A percentile compares a stretch with the other conserved stretches of the same genome.
Evolutionary conservation across 2,329 filamentous ascomycete species (phyloP).

Genomic region (Penicillium crustosum): DNA sequence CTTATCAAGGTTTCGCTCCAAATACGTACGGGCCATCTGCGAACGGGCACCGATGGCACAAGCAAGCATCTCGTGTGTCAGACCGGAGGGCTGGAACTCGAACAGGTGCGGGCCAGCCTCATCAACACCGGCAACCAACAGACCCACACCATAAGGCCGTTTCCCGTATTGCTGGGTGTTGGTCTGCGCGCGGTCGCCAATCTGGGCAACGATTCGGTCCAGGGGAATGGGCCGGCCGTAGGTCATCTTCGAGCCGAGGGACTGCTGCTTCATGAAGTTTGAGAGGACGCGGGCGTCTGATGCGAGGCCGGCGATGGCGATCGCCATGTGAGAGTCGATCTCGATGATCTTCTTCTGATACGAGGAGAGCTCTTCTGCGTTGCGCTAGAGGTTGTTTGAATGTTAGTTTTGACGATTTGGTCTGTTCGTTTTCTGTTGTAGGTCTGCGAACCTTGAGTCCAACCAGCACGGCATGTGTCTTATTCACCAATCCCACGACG

Average conservation of each 20-base stretch:
- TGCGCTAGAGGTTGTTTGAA: constrained; percentile 62
- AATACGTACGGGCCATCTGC: constrained; percentile 96
- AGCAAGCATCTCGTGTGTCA: constrained; percentile 96
- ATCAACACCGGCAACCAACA: constrained; percentile 91
- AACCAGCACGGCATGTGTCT: constrained; percentile 93
- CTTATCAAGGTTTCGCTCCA: constrained; percentile 85
- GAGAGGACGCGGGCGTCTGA: constrained; percentile 98
- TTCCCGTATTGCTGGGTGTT: constrained; percentile 98
- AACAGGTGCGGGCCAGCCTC: constrained; percentile 93
- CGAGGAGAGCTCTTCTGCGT: constrained; percentile 97
- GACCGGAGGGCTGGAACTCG: constrained; percentile 94
- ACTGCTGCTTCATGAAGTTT: constrained; percentile 99
- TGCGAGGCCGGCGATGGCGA: constrained; percentile 93
- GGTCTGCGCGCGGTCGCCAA: constrained; percentile 93
- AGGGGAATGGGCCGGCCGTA: constrained; percentile 93
- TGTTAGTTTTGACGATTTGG: constrained; percentile 1
- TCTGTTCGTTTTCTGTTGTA: constrained; percentile 3
- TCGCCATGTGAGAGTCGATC: constrained; percentile 91
- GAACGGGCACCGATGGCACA: constrained; percentile 94
- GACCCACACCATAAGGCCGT: constrained; percentile 90
- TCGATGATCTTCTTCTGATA: constrained; percentile 99
- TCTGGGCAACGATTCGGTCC: constrained; percentile 83
- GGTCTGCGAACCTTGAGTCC: constrained; percentile 77
- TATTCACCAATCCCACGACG: constrained; percentile 94
- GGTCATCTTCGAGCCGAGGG: constrained; percentile 89